Evolutionary conservation across 305 asterid species (phyloP).

Genomic region (Plantago lanceolata): DNA sequence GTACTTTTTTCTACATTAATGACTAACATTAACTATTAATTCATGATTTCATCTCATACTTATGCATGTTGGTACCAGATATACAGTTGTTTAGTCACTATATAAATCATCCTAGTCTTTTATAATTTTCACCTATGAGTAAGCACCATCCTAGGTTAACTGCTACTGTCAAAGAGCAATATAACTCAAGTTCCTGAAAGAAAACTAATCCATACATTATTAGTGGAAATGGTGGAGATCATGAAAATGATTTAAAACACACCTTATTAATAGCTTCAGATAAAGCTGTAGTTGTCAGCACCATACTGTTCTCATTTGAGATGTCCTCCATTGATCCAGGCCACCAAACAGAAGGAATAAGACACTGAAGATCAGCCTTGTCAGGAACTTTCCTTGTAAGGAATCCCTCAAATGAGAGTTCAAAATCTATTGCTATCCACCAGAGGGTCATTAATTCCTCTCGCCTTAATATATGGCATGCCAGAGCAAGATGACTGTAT

Average conservation of each 20-base stretch:
- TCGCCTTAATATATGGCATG: conserved; percentile 77
- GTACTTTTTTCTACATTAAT: neutral
- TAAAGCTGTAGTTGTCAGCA: conserved; percentile 75
- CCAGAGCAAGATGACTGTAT: conserved; percentile 70
- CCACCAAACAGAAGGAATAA: conserved; percentile 97
- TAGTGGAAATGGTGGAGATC: conserved; percentile 12
- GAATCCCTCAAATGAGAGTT: conserved; percentile 73
- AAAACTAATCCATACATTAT: conserved; percentile 8
- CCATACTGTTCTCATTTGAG: conserved; percentile 73
- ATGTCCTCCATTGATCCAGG: conserved; percentile 82
- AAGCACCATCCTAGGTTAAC: neutral
- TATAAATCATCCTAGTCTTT: neutral
- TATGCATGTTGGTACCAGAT: neutral
- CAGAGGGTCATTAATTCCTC: conserved; percentile 77
- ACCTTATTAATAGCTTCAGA: conserved; percentile 83
- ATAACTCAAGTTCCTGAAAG: conserved; percentile 10
- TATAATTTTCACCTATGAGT: neutral
- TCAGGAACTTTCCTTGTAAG: conserved; percentile 78
- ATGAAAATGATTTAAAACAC: conserved; percentile 18
- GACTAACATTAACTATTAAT: neutral
- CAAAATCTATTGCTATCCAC: conserved; percentile 83
- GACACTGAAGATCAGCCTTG: conserved; percentile 77
- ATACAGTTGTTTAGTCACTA: neutral
- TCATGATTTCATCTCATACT: neutral
- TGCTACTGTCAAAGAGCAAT: neutral